These are phyloP conservation scores for Eucalyptus pauciflora DNA, from an alignment of 345 rosid genomes.

Conservation along the genomic window DNA sequence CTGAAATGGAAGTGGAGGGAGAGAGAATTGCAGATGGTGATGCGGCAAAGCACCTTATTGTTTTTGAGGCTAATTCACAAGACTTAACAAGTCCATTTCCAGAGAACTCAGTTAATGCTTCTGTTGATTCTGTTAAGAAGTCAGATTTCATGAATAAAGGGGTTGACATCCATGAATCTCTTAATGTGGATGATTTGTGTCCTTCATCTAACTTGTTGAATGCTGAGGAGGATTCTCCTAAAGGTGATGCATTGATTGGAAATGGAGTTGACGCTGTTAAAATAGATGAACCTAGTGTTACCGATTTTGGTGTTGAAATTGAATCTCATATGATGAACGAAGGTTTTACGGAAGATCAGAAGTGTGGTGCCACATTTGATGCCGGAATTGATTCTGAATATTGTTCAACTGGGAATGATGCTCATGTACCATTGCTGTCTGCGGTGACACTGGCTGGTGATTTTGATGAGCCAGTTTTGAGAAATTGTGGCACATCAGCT, in stretches of 20 bases:
- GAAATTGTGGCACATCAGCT: background rate
- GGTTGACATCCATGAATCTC: conserved; percentile 1
- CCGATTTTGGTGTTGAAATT: conserved; percentile 1
- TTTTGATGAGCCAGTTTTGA: background rate
- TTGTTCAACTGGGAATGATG: background rate
- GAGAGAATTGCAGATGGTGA: conserved; percentile 23
- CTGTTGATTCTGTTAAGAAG: background rate
- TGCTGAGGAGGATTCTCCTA: background rate
- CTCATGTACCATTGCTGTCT: background rate
- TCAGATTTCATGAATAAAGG: conserved; percentile 2
- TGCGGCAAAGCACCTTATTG: conserved; percentile 15
- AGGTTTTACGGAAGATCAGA: background rate
- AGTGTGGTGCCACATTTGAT: background rate
- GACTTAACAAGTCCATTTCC: background rate
- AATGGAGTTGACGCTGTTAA: conserved; percentile 9
- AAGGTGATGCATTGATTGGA: conserved; percentile 8
- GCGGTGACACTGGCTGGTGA: background rate
- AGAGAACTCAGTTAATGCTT: conserved; percentile 4
- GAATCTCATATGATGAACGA: background rate
- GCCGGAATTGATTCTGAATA: background rate
- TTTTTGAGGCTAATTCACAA: conserved; percentile 5
- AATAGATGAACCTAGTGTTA: conserved; percentile 8
- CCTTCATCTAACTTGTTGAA: conserved; percentile 3
- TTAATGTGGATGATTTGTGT: conserved; percentile 8
- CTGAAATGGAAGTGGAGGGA: conserved; percentile 33